A percentile compares a stretch with the other conserved stretches of the same genome.
Evolutionary conservation across 2,329 filamentous ascomycete genomes (phyloP).

Genomic region (Aulographum hederae): DNA sequence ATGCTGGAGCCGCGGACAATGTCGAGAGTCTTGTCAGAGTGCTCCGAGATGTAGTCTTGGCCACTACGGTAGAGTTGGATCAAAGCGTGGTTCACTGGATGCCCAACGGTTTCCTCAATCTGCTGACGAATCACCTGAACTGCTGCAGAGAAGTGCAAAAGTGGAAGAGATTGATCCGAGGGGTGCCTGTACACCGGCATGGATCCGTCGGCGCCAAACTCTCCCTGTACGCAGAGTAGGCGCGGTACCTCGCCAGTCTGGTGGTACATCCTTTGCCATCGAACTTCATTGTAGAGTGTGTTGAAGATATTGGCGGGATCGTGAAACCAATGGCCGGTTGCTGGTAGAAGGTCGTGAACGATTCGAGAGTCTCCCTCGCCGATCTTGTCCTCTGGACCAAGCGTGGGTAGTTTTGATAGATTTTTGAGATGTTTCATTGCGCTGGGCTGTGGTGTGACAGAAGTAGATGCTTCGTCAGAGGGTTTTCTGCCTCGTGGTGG

Average conservation of each 20-base stretch:
- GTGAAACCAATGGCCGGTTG: conserved; percentile 12
- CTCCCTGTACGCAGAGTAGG: conserved; percentile 76
- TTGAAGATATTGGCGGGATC: conserved; percentile 43
- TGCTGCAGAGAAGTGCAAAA: conserved; percentile 56
- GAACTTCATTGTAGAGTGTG: conserved; percentile 52
- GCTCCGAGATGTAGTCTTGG: conserved; percentile 84
- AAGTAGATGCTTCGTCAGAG: too few relatives aligned
- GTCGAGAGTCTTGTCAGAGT: conserved; percentile 92
- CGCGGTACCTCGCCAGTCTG: conserved; percentile 82
- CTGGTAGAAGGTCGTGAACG: conserved; percentile 48
- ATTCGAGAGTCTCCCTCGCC: conserved; percentile 71
- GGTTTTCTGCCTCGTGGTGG: too few relatives aligned
- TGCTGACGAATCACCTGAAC: conserved; percentile 49
- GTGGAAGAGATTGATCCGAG: conserved; percentile 65
- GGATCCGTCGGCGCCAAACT: conserved; percentile 46
- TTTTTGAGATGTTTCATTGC: too few relatives aligned
- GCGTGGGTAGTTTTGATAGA: conserved; percentile 18
- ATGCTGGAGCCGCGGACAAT: conserved; percentile 68
- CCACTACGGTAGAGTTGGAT: conserved; percentile 88
- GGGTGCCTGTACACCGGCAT: conserved; percentile 92
- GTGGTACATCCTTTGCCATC: conserved; percentile 86
- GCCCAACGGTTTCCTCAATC: conserved; percentile 56
- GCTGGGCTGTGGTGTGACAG: too few relatives aligned
- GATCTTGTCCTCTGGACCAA: conserved; percentile 36
- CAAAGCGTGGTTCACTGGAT: conserved; percentile 74